phyloP scores from a whole-genome alignment of 2,329 filamentous ascomycete genomes.

The Ophiostoma piceae region DNA sequence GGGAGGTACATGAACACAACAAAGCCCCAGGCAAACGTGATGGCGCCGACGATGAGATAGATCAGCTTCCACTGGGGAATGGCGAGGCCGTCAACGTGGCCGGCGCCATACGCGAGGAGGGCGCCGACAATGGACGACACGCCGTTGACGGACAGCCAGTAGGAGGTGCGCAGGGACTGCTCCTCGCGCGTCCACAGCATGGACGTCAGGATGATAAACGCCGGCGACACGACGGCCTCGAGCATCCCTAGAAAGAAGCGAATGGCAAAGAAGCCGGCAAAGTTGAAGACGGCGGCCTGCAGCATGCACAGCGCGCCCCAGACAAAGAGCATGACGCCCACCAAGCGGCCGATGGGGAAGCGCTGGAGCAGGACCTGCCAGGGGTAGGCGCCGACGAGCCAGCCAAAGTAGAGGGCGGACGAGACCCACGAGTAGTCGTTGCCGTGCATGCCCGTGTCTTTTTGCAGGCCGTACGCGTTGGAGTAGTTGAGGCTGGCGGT shows the following conservation, averaged over 20 bases:
- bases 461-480: conserved; percentile 41
- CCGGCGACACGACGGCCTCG: conserved; percentile 40
- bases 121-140: conserved; percentile 32
- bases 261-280: conserved; percentile 35
- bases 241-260: conserved; percentile 22
- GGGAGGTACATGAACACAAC: conserved; percentile 33
- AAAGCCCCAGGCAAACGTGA: conserved; percentile 26
- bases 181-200: conserved; percentile 38
- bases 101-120: conserved; percentile 33
- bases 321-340: conserved; percentile 44
- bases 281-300: conserved; percentile 35
- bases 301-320: conserved; percentile 32
- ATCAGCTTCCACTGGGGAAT: conserved; percentile 33
- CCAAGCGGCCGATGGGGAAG: conserved; percentile 39
- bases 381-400: conserved; percentile 38
- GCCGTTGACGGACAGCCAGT: conserved; percentile 35
- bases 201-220: conserved; percentile 37
- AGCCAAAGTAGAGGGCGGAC: conserved; percentile 42
- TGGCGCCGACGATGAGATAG: conserved; percentile 28
- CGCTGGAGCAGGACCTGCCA: conserved; percentile 40
- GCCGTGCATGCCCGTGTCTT: conserved; percentile 39
- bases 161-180: conserved; percentile 36
- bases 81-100: conserved; percentile 24
- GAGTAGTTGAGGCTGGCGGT: conserved; percentile 33
- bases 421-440: conserved; percentile 43